Conservation (phyloP, 2,329 filamentous ascomycete species). For the Celoporthe dispersa region DNA sequence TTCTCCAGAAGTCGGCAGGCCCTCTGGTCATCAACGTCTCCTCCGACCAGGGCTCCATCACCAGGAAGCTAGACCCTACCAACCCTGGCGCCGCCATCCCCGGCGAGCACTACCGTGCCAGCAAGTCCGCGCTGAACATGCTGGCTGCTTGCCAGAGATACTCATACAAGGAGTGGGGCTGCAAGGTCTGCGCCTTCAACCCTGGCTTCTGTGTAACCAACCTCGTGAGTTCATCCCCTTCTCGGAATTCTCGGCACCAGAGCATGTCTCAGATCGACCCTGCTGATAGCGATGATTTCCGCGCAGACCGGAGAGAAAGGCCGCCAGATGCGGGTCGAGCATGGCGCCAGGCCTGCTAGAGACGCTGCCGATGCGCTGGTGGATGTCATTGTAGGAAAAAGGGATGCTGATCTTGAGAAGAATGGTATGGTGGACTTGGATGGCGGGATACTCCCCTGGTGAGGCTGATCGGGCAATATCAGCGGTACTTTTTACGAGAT, state of each 20-base stretch:
- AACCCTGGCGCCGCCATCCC: conserved; percentile 27
- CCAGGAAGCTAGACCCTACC: conserved; percentile 33
- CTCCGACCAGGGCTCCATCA: conserved; percentile 40
- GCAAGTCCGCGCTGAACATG: conserved; percentile 46
- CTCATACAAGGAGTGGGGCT: conserved; percentile 37
- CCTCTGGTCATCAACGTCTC: conserved; percentile 42
- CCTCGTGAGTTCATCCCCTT: conserved; percentile 25
- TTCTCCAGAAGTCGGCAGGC: conserved; percentile 37
- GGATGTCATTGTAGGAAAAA: conserved; percentile 37
- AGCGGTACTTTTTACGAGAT: background rate
- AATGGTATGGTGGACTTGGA: conserved; percentile 29
- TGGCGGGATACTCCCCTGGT: conserved; percentile 3
- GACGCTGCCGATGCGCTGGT: conserved; percentile 36
- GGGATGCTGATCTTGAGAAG: conserved; percentile 36
- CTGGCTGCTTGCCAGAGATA: conserved; percentile 37
- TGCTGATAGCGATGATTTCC: background rate
- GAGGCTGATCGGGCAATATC: background rate
- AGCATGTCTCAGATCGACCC: background rate
- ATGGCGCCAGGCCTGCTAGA: conserved; percentile 36
- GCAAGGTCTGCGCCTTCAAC: conserved; percentile 40
- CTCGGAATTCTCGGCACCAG: background rate
- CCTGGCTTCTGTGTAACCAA: conserved; percentile 42
- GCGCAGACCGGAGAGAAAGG: conserved; percentile 34
- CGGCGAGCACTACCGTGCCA: conserved; percentile 40
- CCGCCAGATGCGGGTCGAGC: conserved; percentile 33